phyloP scores from a whole-genome alignment of 257 asterid genomes.

The Fraxinus excelsior region DNA sequence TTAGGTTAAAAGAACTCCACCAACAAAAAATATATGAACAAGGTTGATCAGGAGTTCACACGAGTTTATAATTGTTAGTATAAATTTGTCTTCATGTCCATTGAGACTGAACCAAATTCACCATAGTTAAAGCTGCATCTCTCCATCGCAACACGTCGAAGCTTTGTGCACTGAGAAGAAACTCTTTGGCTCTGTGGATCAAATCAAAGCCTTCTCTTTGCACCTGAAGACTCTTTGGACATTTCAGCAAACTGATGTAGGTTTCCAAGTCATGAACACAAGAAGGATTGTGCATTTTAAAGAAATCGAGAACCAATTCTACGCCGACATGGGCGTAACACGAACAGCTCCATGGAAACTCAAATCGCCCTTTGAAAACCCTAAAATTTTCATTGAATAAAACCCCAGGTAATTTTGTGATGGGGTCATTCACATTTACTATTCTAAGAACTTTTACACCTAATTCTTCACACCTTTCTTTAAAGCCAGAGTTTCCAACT shows the following conservation, averaged over 20 bases:
- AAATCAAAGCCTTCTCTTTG: conserved; percentile 25
- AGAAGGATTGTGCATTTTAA: conserved; percentile 60
- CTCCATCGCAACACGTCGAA: conserved; percentile 36
- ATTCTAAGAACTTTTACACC: conserved; percentile 63
- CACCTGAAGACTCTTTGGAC: conserved; percentile 28
- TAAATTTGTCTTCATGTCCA: conserved; percentile 24
- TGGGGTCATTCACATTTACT: conserved; percentile 66
- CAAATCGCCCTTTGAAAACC: conserved; percentile 42
- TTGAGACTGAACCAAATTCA: conserved; percentile 46
- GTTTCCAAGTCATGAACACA: conserved; percentile 66
- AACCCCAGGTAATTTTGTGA: conserved; percentile 70
- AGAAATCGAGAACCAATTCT: conserved; percentile 57
- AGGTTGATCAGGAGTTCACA: neutral
- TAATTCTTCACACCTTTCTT: conserved; percentile 62
- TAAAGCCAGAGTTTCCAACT: conserved; percentile 66
- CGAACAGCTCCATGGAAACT: conserved; percentile 54
- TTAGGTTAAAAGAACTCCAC: neutral
- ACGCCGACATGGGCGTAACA: conserved; percentile 71
- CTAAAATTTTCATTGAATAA: conserved; percentile 55
- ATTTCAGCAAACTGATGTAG: conserved; percentile 52
- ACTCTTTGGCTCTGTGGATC: conserved; percentile 35
- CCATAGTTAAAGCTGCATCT: conserved; percentile 40
- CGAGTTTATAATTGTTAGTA: neutral
- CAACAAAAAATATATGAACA: neutral
- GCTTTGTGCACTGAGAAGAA: conserved; percentile 23